Base-by-base conservation (phyloP, 2,329 filamentous ascomycete genomes). In the Dactylellina haptotyla region DNA sequence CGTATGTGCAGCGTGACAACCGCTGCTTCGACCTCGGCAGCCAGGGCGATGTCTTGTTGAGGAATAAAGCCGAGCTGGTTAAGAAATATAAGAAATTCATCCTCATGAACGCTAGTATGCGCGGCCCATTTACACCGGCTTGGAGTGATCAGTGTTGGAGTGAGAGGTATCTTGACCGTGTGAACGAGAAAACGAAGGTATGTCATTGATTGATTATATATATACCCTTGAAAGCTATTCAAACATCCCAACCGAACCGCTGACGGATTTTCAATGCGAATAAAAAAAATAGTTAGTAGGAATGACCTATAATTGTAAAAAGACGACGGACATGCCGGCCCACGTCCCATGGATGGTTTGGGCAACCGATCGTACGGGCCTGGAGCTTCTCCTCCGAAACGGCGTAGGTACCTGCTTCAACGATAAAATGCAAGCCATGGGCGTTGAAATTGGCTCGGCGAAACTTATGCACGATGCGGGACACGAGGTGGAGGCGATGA, bases 271-370 rank as follows among this genome's bases (percentile, higher is more conserved):
- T n/a, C n/a, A n/a, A n/a, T n/a, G n/a, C n/a, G n/a, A n/a, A n/a
- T n/a, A n/a, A 41, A 20, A 26, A 25, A 20, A 57, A 41, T 59
- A 82, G 80, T 77, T 82, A 30, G 79, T 82, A 4, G 81, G 81
- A 10, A 80, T 81, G 77, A 80, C 80, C 0, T 76, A 77, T 23
- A 81, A 79, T 75, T 82, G 81, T 77, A 64, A 72, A 12, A 80
- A 80, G 10, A 20, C 9, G 5, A 12, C 23, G 4, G 46, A 9
- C 62, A 73, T 5, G 9, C 34, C 34, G 5, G 78, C 78, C 50
- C 80, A 81, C 72, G 74, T 82, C 2, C 80, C 82, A 67, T 79
- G 80, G 41, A 81, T 80, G 79, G 78, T 82, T 54, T 80, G 77
- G 76, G 80, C 81, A 4, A 82, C 81, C 14, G 81, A 82, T 77